phyloP scores from a whole-genome alignment of 1,139 yeast genomes.

The Taphrina wiesneri region DNA sequence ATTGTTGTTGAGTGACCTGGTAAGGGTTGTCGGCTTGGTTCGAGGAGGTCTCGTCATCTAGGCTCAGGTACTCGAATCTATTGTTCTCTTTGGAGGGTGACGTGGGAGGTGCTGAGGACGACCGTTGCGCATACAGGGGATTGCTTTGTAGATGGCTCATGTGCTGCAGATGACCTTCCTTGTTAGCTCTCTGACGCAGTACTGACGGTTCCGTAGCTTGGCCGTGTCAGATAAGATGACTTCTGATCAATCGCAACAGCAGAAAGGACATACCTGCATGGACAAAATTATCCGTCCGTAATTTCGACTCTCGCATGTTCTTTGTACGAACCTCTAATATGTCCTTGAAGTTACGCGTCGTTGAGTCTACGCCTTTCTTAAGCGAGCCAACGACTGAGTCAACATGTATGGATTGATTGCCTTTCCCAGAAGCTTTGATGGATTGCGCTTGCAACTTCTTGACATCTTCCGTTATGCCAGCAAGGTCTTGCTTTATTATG shows the following conservation, averaged over 20 bases:
- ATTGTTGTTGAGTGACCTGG: slow-evolving; percentile 12
- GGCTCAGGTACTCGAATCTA: slow-evolving; percentile 27
- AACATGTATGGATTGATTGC: slow-evolving; percentile 67
- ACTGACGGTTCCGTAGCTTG: slow-evolving; percentile 20
- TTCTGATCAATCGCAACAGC: slow-evolving; percentile 3
- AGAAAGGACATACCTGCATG: slow-evolving; percentile 48
- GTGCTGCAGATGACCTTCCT: slow-evolving; percentile 18
- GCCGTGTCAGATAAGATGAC: background rate
- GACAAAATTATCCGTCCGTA: slow-evolving; percentile 80
- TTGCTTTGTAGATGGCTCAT: slow-evolving; percentile 22
- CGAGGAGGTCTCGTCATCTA: slow-evolving; percentile 17
- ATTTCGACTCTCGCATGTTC: slow-evolving; percentile 75
- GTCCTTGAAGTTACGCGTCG: slow-evolving; percentile 85
- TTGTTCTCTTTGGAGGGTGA: slow-evolving; percentile 19
- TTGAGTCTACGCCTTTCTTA: slow-evolving; percentile 85
- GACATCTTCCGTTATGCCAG: slow-evolving; percentile 76
- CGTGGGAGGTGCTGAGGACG: slow-evolving; percentile 30
- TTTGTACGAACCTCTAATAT: slow-evolving; percentile 85
- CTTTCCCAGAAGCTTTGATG: slow-evolving; percentile 47
- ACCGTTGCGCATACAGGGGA: slow-evolving; percentile 26
- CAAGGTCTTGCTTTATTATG: slow-evolving; percentile 89
- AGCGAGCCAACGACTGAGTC: slow-evolving; percentile 83
- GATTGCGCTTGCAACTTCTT: slow-evolving; percentile 62
- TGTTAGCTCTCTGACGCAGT: slow-evolving; percentile 16
- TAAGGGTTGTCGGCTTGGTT: slow-evolving; percentile 32